Base-by-base conservation (phyloP, 2,329 filamentous ascomycete species). In the Clonostachys rosea region DNA sequence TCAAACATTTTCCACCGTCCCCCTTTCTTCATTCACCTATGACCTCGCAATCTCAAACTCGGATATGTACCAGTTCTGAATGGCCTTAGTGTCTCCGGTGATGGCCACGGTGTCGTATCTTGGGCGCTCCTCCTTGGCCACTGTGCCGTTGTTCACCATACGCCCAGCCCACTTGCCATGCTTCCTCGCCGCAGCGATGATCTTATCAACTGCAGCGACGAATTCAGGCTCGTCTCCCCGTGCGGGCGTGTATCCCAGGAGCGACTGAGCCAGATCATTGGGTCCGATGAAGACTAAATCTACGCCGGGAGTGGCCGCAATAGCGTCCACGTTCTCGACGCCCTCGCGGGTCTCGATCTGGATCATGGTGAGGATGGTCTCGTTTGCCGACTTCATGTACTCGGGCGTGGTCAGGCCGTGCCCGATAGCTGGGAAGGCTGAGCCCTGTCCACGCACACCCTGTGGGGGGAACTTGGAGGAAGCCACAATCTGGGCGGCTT, bases 131-230 rank as follows among this genome's bases (percentile, higher is more conserved):
- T 70, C 61, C 61, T 74, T 75, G 5, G 66, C 65, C 44, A 56
- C 50, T 4, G 57, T 56, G 42, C 70, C 69, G 54, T 76, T 65
- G 49, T 75, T 74, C 1, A 69, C 66, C 64, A 78, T 66, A 3
- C 72, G 65, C 1, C 64, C 74, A 5, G 67, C 66, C 74, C 71
- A 75, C 59, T 79, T 79, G 5, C 74, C 74, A 51, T 77, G 62
- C 53, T 66, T 71, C 39, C 64, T 56, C 1, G 68, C 75, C 9
- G 75, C 70, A 20, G 61, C 56, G 4, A 72, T 63, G 33, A 75
- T 68, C 54, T 67, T 74, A 39, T 73, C 64, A 30, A 78, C 59
- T 3, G 74, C 74, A 47, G 56, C 59, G 8, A 70, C 53, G 50
- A 77, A 75, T 44, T 71, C 69, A 6, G 71, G 70, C 59, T 77